phyloP scores from a whole-genome alignment of 2,329 filamentous ascomycete species.

The Paecilomyces dactylethromorphus region DNA sequence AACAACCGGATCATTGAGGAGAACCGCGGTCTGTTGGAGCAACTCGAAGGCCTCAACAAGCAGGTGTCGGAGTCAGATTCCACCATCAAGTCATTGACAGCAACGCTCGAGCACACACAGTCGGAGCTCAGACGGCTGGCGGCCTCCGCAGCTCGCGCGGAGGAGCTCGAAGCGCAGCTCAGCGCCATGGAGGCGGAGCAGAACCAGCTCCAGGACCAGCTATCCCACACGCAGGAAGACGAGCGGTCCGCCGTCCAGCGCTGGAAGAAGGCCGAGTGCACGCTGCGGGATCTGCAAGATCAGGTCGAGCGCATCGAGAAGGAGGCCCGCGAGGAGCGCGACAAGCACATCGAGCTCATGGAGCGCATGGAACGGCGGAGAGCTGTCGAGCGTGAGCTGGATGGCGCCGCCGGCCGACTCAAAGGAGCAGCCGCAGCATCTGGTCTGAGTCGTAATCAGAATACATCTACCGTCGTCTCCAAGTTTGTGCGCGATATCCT shows the following conservation, averaged over 20 bases:
- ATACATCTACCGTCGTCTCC: conserved; percentile 68
- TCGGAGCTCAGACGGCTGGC: conserved; percentile 70
- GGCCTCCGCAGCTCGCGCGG: conserved; percentile 64
- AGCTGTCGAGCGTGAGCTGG: conserved; percentile 73
- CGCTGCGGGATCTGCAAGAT: conserved; percentile 70
- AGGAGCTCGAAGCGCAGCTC: conserved; percentile 74
- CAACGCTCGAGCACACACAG: conserved; percentile 69
- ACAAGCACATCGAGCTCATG: conserved; percentile 75
- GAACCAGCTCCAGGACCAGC: conserved; percentile 59
- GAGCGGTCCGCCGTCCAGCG: conserved; percentile 71
- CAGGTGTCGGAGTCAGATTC: conserved; percentile 73
- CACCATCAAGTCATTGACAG: conserved; percentile 69
- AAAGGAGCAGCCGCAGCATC: conserved; percentile 73
- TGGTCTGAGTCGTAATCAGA: conserved; percentile 54
- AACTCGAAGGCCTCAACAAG: conserved; percentile 77
- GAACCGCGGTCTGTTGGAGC: conserved; percentile 72
- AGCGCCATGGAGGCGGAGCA: conserved; percentile 76
- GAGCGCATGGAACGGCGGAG: conserved; percentile 77
- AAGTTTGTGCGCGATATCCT: conserved; percentile 94
- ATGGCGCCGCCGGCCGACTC: conserved; percentile 69
- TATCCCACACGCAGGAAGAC: conserved; percentile 64
- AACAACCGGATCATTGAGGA: conserved; percentile 77
- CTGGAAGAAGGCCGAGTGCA: conserved; percentile 79
- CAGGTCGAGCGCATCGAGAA: conserved; percentile 84
- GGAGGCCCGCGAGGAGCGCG: conserved; percentile 71